Base-by-base conservation (phyloP, 2,329 filamentous ascomycete species). In the Alternaria burnsii region DNA sequence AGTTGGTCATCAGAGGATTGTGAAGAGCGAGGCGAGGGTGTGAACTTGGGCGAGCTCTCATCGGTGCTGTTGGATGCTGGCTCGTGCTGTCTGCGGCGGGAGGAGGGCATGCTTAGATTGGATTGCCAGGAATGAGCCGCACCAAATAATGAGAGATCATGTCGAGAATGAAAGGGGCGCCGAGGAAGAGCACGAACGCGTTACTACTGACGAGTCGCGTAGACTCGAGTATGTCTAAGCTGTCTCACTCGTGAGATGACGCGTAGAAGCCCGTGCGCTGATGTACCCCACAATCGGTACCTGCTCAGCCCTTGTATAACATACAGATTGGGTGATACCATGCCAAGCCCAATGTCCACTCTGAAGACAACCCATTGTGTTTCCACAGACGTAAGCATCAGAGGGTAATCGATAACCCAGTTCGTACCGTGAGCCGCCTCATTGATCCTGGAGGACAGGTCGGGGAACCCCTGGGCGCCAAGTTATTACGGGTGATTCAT, bases 11-110 rank as follows among this genome's bases (percentile, higher is more conserved):
- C 54, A 4, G 61, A 63, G 10, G 60, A 66, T 8, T 52, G 52
- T 14, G 72, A 69, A 8, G 71, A 68, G 30, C 63, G 67, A 38
- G 62, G 61, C n/a, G 66, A 70, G 3, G 71, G 72, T 7, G 73
- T 74, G 40, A 68, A 55, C 32, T 64, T 63, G 4, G 62, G 61
- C 7, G 67, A 70, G 9, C 62, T 66, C 28, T 69, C 68, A 28
- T 68, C 62, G 16, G 67, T 71, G 58, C 69, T 74, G 40, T 59
- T 65, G 43, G 65, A 71, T 6, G 61, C 42, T 53, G 61, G 59
- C 52, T 61, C 58, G 44, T 55, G 59, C 48, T 56, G 57, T 50
- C 52, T 62, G 55, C 54, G 71, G 53, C 43, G 62, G 53, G 65
- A 48, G 26, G 66, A 55, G 3, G 61, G 34, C 68, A 67, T 69